Evolutionary conservation across 2,329 filamentous ascomycete genomes (phyloP).

Genomic region (Epichloe amarillans): DNA sequence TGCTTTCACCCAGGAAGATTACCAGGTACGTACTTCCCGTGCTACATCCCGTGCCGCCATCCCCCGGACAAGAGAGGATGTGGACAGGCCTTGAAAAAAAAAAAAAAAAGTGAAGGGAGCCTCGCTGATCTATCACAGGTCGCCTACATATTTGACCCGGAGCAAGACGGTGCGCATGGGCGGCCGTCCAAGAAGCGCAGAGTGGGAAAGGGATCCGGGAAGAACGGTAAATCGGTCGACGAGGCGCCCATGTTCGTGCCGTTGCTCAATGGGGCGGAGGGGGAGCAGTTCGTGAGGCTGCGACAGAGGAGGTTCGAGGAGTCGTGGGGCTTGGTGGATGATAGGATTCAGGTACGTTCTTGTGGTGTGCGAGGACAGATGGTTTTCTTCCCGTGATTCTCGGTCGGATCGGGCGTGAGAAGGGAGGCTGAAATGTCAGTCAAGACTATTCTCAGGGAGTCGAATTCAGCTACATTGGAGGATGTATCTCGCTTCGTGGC

Average conservation of each 20-base stretch:
- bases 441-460: conserved; percentile 42
- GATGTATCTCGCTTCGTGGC: conserved; percentile 45
- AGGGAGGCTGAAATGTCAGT: too few species aligned
- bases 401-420: neutral
- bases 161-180: conserved; percentile 20
- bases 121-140: conserved; percentile 1
- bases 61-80: too few species aligned
- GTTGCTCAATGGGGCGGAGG: conserved; percentile 43
- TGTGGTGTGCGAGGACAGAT: neutral
- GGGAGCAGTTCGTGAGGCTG: conserved; percentile 30
- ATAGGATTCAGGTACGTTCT: conserved; percentile 38
- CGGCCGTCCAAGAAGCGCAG: conserved; percentile 45
- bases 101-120: too few species aligned
- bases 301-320: conserved; percentile 47
- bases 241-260: conserved; percentile 29
- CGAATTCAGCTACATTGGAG: conserved; percentile 46
- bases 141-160: conserved; percentile 24
- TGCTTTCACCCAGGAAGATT: conserved; percentile 27
- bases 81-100: too few species aligned
- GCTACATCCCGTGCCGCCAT: neutral
- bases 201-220: conserved; percentile 28
- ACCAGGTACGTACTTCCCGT: conserved; percentile 22
- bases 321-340: conserved; percentile 52
- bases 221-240: conserved; percentile 5
- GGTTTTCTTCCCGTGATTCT: neutral